Base-by-base conservation (phyloP, 1,139 yeast species). In the Blastobotrys elegans region DNA sequence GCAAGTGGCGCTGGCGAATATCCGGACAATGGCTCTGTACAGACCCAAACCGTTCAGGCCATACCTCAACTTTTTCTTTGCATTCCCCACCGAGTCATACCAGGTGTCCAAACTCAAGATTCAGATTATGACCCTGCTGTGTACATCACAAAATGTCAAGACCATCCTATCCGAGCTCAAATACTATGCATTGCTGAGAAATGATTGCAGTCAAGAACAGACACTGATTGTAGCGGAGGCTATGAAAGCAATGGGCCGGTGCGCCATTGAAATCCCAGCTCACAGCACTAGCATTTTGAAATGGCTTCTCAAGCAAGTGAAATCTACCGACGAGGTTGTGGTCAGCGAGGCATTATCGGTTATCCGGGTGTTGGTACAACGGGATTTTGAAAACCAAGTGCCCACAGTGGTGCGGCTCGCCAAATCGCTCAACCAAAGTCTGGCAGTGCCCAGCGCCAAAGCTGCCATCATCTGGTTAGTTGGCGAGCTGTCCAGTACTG, bases 401-500 rank as follows among this genome's bases (percentile, higher is more conserved):
- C 61, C 64, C 24, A 67, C 74, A 1, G 66, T 78, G 44, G 64
- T 67, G 46, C 71, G 66, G 52, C 63, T 79, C 27, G 70, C 76
- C 1, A 65, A 38, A 53, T 58, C 47, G 21, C 52, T 58, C 14
- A 51, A 62, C 3, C 58, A 55, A 18, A 44, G 50, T 5, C 52
- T 58, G 4, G 44, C 53, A 2, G 62, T 58, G 8, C 51, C 64
- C 1, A 44, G 55, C 7, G 96, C 97, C 0, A 79, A 82, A 54
- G 89, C 95, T 1, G 84, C 94, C 48, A 81, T 89, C 18, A 75
- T 92, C 16, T 94, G 97, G 97, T 74, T 90, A 11, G 77, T 92
- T 40, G 97, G 97, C 2, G 97, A 92, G 60, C 83, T 85, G 59
- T 65, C 75, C 1, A 64, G 65, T 1, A 57, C 70, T 10, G 72